A percentile compares a stretch with the other conserved stretches of the same genome.
These are phyloP conservation scores for Fusarium circinatum DNA, from an alignment of 2,329 filamentous ascomycete genomes.

Conservation along the genomic window DNA sequence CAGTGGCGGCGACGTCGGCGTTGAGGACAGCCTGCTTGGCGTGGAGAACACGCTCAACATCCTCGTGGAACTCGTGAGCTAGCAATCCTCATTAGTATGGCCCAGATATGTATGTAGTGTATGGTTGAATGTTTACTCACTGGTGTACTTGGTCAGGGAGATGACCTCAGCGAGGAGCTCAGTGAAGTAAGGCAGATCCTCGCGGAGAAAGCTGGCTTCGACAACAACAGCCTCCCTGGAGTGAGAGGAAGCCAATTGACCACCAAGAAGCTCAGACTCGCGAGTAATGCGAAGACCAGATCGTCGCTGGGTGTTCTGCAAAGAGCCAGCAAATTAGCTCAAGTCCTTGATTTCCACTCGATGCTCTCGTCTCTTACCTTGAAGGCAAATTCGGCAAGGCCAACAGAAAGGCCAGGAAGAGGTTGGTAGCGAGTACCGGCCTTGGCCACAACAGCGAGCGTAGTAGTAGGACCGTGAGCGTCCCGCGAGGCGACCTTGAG, in stretches of 20 bases:
- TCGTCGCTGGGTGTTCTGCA: slow-evolving; percentile 84
- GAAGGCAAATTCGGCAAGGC: slow-evolving; percentile 95
- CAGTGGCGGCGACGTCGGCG: slow-evolving; percentile 71
- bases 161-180: slow-evolving; percentile 95
- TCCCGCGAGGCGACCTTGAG: slow-evolving; percentile 95
- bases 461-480: slow-evolving; percentile 86
- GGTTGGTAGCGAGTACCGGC: slow-evolving; percentile 94
- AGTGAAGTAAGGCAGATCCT: slow-evolving; percentile 96
- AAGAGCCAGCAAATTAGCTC: slow-evolving; percentile 60
- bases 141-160: slow-evolving; percentile 85
- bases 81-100: slow-evolving; percentile 22
- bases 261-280: slow-evolving; percentile 94
- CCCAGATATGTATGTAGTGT: neutral
- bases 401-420: slow-evolving; percentile 87
- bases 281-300: slow-evolving; percentile 92
- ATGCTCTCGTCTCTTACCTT: slow-evolving; percentile 68
- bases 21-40: slow-evolving; percentile 80
- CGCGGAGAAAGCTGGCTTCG: slow-evolving; percentile 92
- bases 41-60: slow-evolving; percentile 81
- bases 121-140: slow-evolving; percentile 57
- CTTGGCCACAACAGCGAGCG: slow-evolving; percentile 91
- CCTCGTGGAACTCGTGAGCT: slow-evolving; percentile 93
- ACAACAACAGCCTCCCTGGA: slow-evolving; percentile 93
- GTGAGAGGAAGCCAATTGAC: slow-evolving; percentile 87
- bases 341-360: slow-evolving; percentile 26